Evolutionary conservation across 352 stramenopile species (phyloP).

Genomic region (Globisporangium cylindrosporum): DNA sequence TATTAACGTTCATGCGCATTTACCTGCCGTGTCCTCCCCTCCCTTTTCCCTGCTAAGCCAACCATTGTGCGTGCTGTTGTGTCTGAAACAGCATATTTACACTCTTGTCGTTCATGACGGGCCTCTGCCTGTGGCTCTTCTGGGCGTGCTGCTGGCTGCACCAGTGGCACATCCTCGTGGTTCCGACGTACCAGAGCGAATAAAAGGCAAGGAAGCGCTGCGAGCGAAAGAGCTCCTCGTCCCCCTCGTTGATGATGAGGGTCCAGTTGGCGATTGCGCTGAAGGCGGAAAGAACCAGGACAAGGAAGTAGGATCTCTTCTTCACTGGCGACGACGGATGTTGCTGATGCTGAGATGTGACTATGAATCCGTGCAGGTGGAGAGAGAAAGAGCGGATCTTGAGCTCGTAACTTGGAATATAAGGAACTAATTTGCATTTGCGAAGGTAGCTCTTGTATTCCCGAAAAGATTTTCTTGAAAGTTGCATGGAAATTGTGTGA

Average conservation of each 20-base stretch:
- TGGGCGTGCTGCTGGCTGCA: constrained; percentile 90
- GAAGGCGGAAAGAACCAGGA: background rate
- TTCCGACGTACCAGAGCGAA: constrained; percentile 74
- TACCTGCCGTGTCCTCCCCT: constrained; percentile 5
- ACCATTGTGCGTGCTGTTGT: background rate
- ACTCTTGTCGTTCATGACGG: constrained; percentile 76
- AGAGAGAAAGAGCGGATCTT: background rate
- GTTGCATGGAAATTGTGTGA: background rate
- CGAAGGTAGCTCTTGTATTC: background rate
- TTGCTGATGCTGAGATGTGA: background rate
- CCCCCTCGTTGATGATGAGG: background rate
- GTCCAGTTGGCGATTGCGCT: background rate
- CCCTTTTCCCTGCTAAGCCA: background rate
- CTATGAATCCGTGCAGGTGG: background rate
- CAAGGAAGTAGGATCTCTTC: background rate
- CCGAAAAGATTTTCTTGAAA: too few relatives aligned
- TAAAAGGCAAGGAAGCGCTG: constrained; percentile 25
- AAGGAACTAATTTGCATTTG: constrained; percentile 1
- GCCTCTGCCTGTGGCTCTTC: constrained; percentile 88
- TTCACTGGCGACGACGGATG: background rate
- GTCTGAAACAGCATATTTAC: constrained; percentile 69
- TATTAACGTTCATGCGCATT: background rate
- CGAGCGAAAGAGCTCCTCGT: background rate
- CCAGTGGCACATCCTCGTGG: constrained; percentile 88
- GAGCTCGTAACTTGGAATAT: constrained; percentile 9